phyloP scores from a whole-genome alignment of 1,284 basidiomycete species.

The Trametes pubescens region DNA sequence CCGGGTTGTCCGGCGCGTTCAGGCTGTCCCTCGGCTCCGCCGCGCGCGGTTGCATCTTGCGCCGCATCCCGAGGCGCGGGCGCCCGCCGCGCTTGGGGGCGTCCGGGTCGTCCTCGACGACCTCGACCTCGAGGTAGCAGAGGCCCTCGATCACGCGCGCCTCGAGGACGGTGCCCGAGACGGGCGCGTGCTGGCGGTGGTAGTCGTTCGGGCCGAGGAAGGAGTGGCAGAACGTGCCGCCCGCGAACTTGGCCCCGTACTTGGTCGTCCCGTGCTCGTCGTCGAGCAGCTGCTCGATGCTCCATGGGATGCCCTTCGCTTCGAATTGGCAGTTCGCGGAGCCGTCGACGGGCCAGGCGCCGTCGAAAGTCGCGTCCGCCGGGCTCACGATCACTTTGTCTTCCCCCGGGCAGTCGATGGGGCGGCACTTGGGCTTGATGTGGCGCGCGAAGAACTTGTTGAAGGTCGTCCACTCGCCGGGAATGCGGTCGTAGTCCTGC shows the following conservation, averaged over 20 bases:
- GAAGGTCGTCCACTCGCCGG: constrained; percentile 33
- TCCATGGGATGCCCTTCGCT: constrained; percentile 32
- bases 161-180: constrained; percentile 31
- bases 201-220: constrained; percentile 35
- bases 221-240: constrained; percentile 34
- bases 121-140: constrained; percentile 29
- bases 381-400: constrained; percentile 29
- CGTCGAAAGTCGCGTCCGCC: constrained; percentile 34
- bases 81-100: neutral
- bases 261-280: constrained; percentile 10
- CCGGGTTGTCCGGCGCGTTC: constrained; percentile 33
- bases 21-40: constrained; percentile 10
- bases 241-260: constrained; percentile 27
- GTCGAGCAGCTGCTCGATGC: constrained; percentile 32
- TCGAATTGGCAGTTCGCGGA: constrained; percentile 16
- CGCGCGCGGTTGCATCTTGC: constrained; percentile 2
- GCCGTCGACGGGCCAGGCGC: constrained; percentile 31
- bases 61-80: constrained; percentile 22
- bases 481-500: constrained; percentile 30
- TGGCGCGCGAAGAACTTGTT: constrained; percentile 35
- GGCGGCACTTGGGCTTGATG: constrained; percentile 24
- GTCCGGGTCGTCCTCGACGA: neutral
- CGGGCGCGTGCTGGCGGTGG: constrained; percentile 37
- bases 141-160: constrained; percentile 34
- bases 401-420: constrained; percentile 26